These are phyloP conservation scores for Eutrema japonicum DNA, from an alignment of 345 rosid species.

Conservation along the genomic window DNA sequence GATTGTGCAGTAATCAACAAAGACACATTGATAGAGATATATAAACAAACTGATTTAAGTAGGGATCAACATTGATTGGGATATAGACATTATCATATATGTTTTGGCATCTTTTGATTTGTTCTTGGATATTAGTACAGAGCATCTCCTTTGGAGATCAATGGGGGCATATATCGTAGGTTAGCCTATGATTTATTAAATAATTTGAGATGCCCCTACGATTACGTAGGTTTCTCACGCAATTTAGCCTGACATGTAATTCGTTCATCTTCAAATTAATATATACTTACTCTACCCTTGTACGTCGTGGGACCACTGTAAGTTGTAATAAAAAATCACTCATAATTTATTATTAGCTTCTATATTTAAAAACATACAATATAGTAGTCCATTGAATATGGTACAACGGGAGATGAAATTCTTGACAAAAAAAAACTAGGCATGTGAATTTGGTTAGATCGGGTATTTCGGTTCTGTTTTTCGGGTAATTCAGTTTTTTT, in stretches of 20 bases:
- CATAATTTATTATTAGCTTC: constrained; percentile 10
- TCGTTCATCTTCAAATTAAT: background rate
- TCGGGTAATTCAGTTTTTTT: too few relatives aligned
- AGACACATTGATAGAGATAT: constrained; percentile 5
- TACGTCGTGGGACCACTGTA: constrained; percentile 33
- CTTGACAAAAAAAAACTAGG: background rate
- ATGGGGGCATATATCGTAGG: constrained; percentile 26
- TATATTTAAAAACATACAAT: background rate
- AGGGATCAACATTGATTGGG: background rate
- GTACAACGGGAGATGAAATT: constrained; percentile 15
- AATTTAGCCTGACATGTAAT: background rate
- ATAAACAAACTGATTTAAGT: background rate
- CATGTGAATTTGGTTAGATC: too few relatives aligned
- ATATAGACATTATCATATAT: constrained; percentile 29
- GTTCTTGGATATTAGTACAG: constrained; percentile 29
- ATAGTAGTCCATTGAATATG: constrained; percentile 23
- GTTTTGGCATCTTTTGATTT: constrained; percentile 34
- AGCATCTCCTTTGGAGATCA: constrained; percentile 36
- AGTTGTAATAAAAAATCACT: constrained; percentile 24
- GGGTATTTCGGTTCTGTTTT: too few relatives aligned
- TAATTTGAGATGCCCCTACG: constrained; percentile 16
- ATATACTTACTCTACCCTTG: constrained; percentile 3
- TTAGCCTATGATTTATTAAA: constrained; percentile 12
- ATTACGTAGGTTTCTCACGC: constrained; percentile 18
- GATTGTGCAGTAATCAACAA: constrained; percentile 2